Base-by-base conservation (phyloP, 352 stramenopile species). In the Phytophthora fragariaefolia region DNA sequence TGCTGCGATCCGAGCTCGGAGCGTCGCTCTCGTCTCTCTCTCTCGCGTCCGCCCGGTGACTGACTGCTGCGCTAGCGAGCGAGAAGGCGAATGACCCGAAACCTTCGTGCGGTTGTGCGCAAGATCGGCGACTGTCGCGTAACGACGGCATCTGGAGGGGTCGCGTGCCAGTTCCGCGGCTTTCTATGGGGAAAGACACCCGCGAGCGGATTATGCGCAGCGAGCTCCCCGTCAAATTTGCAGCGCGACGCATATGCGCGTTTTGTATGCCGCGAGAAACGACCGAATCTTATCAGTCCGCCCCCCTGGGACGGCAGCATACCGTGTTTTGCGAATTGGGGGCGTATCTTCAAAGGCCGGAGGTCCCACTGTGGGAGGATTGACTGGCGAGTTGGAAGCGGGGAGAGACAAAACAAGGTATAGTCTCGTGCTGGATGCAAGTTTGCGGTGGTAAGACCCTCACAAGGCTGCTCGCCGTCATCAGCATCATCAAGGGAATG, bases 71-170 rank as follows among this genome's bases (percentile, higher is more conserved):
- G n/a, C 4, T 32, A 55, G 49, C 54, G 32, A 58, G 66, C 52
- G 60, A 71, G 55, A 55, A 46, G 61, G 54, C 67, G 62, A 71
- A 67, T 74, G 61, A 66, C 46, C 49, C 24, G 53, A 59, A 6
- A 18, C 20, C n/a, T 51, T 73, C 40, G 40, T 58, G 13, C 40
- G 8, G 22, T 74, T 59, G 52, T 70, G 48, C 27, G 40, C 47
- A 74, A 74, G 67, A 74, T 74, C 56, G 54, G 51, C 52, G 61
- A 52, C 43, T 20, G 51, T 62, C 57, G 51, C 59, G 65, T 63
- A 73, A 64, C 65, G 58, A 73, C 52, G 57, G 51, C 59, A 65
- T 15, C n/a, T n/a, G 20, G 4, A 34, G 7, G 15, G 54, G 2
- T 65, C 10, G 6, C 2, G 20, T 23, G 8, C 24, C 4, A 15